Conservation (phyloP, 306 rosid genomes). For the Cicer cuneatum region DNA sequence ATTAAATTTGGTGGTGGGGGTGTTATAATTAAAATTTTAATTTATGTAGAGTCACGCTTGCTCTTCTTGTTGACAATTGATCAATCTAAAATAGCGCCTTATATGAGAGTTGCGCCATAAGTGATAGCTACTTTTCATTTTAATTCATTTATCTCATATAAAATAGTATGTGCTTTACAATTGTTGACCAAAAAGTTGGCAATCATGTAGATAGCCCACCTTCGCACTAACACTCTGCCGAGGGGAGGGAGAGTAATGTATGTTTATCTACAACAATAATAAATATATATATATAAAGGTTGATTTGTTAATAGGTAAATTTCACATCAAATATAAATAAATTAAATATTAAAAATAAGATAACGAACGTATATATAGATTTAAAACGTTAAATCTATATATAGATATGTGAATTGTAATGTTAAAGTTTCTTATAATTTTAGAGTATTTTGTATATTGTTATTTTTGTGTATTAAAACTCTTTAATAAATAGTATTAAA, state of each 20-base stretch:
- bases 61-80: slow-evolving; percentile 38
- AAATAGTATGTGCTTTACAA: slow-evolving; percentile 36
- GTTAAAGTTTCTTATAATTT: no score
- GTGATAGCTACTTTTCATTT: slow-evolving; percentile 40
- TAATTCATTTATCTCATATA: slow-evolving; percentile 25
- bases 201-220: slow-evolving; percentile 47
- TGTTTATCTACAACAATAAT: neutral
- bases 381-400: no score
- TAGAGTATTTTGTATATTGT: no score
- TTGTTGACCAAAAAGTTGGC: slow-evolving; percentile 50
- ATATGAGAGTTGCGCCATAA: slow-evolving; percentile 37
- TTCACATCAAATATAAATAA: no score
- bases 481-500: no score
- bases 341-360: no score
- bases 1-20: slow-evolving; percentile 43
- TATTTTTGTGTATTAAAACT: no score
- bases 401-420: no score
- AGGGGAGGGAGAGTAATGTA: neutral
- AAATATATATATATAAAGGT: no score
- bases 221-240: neutral
- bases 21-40: neutral
- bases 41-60: slow-evolving; percentile 37
- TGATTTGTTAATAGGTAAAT: no score
- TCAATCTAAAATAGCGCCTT: slow-evolving; percentile 2
- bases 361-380: no score